These are phyloP conservation scores for Dichotomopilus funicola DNA, from an alignment of 2,329 filamentous ascomycete genomes.

Conservation along the genomic window DNA sequence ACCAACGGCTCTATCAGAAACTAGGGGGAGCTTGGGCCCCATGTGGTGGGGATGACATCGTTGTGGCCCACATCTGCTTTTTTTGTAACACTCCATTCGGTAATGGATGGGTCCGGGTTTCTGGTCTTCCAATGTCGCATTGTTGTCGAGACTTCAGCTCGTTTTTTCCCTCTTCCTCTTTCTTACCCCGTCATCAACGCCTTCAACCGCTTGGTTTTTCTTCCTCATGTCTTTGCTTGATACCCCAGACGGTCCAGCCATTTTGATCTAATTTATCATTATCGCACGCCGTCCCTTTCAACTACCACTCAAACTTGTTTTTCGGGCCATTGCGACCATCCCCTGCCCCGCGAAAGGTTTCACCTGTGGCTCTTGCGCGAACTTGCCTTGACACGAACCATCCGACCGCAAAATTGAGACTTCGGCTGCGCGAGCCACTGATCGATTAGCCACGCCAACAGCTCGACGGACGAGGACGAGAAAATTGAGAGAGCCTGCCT, in stretches of 20 bases:
- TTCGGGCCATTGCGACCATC: too few species aligned
- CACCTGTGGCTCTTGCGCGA: too few species aligned
- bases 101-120: background rate
- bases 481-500: too few species aligned
- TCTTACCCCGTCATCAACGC: background rate
- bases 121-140: background rate
- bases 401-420: too few species aligned
- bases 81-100: background rate
- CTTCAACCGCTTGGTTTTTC: background rate
- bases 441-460: too few species aligned
- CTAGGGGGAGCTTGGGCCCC: background rate
- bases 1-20: conserved; percentile 2
- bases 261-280: too few species aligned
- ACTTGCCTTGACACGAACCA: too few species aligned
- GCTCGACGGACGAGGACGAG: too few species aligned
- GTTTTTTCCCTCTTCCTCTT: background rate
- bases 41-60: conserved; percentile 7
- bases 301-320: too few species aligned
- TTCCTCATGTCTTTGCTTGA: background rate
- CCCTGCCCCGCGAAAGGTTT: too few species aligned
- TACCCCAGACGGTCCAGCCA: background rate
- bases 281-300: too few species aligned
- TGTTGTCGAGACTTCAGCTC: background rate
- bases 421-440: too few species aligned
- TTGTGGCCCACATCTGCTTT: conserved; percentile 1